Conservation (phyloP, 2,329 filamentous ascomycete genomes). For the Aureobasidium lini region DNA sequence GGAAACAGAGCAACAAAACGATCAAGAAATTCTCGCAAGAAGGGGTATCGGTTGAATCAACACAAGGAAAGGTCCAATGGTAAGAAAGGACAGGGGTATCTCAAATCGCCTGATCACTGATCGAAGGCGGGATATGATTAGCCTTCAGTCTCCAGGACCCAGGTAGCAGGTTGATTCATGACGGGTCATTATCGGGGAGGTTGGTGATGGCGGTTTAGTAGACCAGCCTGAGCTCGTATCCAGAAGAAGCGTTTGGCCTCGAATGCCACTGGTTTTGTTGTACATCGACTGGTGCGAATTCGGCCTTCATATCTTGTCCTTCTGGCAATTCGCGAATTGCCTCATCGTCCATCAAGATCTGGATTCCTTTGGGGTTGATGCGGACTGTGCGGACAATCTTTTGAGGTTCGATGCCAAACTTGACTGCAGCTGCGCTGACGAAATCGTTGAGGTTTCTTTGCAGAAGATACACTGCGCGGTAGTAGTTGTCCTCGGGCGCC, state of each 20-base stretch:
- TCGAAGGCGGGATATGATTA: conserved; percentile 8
- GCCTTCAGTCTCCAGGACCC: conserved; percentile 13
- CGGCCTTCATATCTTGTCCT: conserved; percentile 78
- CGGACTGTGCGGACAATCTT: conserved; percentile 65
- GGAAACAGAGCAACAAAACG: not conserved
- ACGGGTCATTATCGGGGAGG: conserved; percentile 1
- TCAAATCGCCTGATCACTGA: conserved; percentile 13
- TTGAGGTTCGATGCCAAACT: conserved; percentile 70
- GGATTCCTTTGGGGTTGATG: conserved; percentile 64
- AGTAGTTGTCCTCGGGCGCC: conserved; percentile 51
- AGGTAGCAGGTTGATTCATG: conserved; percentile 8
- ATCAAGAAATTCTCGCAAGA: not conserved
- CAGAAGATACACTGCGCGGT: conserved; percentile 79
- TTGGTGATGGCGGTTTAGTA: conserved; percentile 28
- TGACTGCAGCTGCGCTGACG: conserved; percentile 62
- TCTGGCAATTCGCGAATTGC: conserved; percentile 76
- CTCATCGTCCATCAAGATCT: conserved; percentile 86
- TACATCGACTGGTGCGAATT: conserved; percentile 51
- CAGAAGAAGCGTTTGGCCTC: conserved; percentile 32
- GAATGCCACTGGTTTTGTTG: conserved; percentile 42
- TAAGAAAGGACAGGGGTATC: conserved; percentile 8
- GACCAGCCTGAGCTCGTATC: conserved; percentile 43
- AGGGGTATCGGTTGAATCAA: conserved; percentile 9
- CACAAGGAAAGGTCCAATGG: conserved; percentile 13
- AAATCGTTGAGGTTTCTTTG: conserved; percentile 71